These are phyloP conservation scores for Sesbania bispinosa DNA, from an alignment of 306 rosid genomes.

Conservation along the genomic window DNA sequence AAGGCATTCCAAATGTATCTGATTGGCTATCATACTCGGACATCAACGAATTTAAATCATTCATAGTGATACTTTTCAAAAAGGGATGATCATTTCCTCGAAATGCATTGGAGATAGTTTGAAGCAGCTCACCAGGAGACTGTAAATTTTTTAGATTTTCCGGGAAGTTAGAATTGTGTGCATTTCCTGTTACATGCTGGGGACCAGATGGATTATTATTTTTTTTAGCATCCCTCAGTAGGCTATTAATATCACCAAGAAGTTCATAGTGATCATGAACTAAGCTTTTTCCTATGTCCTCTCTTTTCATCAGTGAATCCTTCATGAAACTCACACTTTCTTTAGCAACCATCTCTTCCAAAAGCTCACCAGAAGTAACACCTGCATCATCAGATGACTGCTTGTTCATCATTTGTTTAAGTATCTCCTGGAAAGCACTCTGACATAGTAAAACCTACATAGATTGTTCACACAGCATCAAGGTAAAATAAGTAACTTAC, in stretches of 20 bases:
- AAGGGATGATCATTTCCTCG: slow-evolving; percentile 84
- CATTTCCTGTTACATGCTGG: slow-evolving; percentile 40
- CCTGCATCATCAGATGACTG: slow-evolving; percentile 46
- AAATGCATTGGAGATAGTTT: slow-evolving; percentile 70
- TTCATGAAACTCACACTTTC: slow-evolving; percentile 51
- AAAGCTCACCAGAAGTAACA: slow-evolving; percentile 35
- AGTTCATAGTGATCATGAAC: slow-evolving; percentile 63
- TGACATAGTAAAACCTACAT: slow-evolving; percentile 82
- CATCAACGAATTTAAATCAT: slow-evolving; percentile 69
- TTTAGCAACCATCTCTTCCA: slow-evolving; percentile 54
- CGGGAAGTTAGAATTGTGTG: slow-evolving; percentile 46
- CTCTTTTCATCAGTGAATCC: slow-evolving; percentile 43
- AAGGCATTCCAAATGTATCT: slow-evolving; percentile 86
- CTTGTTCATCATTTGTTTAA: slow-evolving; percentile 76
- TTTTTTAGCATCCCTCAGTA: slow-evolving; percentile 69
- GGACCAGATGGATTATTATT: slow-evolving; percentile 43
- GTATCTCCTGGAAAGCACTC: slow-evolving; percentile 85
- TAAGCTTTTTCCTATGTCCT: slow-evolving; percentile 53
- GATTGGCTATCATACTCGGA: slow-evolving; percentile 86
- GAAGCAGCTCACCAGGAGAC: slow-evolving; percentile 81
- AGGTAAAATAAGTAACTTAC: slow-evolving; percentile 24
- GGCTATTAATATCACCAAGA: slow-evolving; percentile 68
- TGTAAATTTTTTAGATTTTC: slow-evolving; percentile 56
- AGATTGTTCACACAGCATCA: slow-evolving; percentile 12
- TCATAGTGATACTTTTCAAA: slow-evolving; percentile 69